phyloP scores from a whole-genome alignment of 1,284 basidiomycete genomes.

The Polyporus tsugae region DNA sequence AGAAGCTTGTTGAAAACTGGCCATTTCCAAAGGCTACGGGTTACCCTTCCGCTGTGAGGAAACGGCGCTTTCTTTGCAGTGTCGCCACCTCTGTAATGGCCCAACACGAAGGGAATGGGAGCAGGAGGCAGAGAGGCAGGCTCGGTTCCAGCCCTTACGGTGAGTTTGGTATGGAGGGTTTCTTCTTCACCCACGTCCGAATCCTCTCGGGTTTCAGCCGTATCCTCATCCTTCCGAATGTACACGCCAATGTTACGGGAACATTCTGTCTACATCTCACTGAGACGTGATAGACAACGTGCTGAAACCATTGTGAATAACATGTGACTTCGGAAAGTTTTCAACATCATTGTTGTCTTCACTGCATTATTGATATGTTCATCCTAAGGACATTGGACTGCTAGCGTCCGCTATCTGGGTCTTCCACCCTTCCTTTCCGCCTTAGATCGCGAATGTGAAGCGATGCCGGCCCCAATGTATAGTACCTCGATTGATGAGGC shows the following conservation, averaged over 20 bases:
- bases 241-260: too few species aligned
- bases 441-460: background rate
- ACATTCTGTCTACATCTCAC: too few species aligned
- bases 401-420: background rate
- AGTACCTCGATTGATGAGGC: background rate
- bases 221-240: too few species aligned
- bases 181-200: background rate
- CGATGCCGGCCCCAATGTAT: background rate
- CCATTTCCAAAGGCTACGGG: too few species aligned
- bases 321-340: conserved; percentile 1
- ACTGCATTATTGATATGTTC: background rate
- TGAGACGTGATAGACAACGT: too few species aligned
- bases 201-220: background rate
- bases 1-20: too few species aligned
- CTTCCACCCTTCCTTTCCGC: background rate
- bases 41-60: too few species aligned
- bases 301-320: too few species aligned
- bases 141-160: background rate
- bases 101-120: background rate
- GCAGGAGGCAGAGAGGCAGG: background rate
- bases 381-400: background rate
- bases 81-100: background rate
- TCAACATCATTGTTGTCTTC: background rate
- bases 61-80: background rate
- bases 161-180: background rate